Evolutionary conservation across 1,284 basidiomycete genomes (phyloP), one percentile per base, ranked within the genome.

Genomic region (Cryptococcus amylolentus): DNA sequence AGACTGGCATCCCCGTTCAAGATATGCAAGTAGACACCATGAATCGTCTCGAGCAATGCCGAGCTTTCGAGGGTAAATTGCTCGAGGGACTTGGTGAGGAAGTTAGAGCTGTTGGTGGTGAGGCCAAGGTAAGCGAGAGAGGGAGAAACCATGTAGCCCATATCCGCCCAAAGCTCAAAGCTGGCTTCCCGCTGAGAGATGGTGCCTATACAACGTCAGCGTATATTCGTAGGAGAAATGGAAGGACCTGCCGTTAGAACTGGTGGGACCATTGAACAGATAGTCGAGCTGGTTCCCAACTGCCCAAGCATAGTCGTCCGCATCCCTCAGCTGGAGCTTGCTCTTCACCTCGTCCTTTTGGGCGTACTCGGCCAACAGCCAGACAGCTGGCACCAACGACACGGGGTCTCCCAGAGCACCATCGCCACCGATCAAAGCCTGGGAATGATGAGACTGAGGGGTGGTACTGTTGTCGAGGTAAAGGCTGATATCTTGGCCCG

Each of bases 101-200:
- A 71, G 0, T 72, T 73, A 35, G 68, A 57, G 63, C 83, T 79
- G 18, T 69, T 54, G 2, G 77, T 78, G 44, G 80, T 77, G 0
- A 79, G 80, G 12, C 81, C 84, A 55, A 82, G 79, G 52, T 66
- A 84, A 0, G 84, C 84, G 4, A 85, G 70, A 70, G 84, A 84
- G 0, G 84, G 84, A 5, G 83, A 83, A 5, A 81, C 83, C 84
- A 86, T 86, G 68, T 81, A 85, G 0, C 84, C 75, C 60, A 73
- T 80, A 67, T 85, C 84, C n/a, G 82, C 78, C 84, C 83, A 77
- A 9, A 75, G 61, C 58, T 84, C 68, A 23, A 59, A 64, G 23
- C 58, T 26, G 38, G 58, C 55, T 28, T 64, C 64, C 35, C 71
- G 63, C 61, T 66, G 64, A 20, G 66, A 67, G 47, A 70, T 65